These are phyloP conservation scores for Allium fistulosum DNA, from an alignment of 106 monocot genomes.

Conservation along the genomic window DNA sequence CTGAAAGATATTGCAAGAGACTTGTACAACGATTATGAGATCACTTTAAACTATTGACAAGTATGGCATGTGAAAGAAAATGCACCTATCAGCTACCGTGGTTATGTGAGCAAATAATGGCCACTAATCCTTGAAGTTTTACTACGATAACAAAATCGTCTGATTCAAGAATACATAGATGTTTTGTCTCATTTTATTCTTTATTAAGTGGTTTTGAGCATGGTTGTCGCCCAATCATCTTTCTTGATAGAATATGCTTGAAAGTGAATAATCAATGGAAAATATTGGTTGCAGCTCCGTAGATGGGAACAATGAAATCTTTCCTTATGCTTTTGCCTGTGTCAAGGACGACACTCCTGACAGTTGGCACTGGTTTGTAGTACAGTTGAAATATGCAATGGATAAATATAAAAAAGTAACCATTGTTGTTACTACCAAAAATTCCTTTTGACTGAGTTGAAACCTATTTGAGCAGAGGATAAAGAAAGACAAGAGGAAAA, in stretches of 20 bases:
- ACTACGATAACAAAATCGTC: constrained; percentile 40
- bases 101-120: constrained; percentile 63
- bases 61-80: constrained; percentile 77
- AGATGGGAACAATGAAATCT: constrained; percentile 62
- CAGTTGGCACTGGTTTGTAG: constrained; percentile 84
- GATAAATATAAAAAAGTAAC: constrained; percentile 33
- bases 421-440: no score
- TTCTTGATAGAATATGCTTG: constrained; percentile 49
- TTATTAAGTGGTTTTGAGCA: constrained; percentile 71
- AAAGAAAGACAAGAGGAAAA: constrained; percentile 45
- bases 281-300: constrained; percentile 48
- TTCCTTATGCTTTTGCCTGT: constrained; percentile 55
- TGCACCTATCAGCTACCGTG: constrained; percentile 72
- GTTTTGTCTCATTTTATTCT: constrained; percentile 59
- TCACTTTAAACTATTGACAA: constrained; percentile 71
- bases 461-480: no score
- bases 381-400: constrained; percentile 54
- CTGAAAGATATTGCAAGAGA: constrained; percentile 78
- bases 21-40: constrained; percentile 70
- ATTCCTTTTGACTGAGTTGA: no score
- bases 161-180: constrained; percentile 52
- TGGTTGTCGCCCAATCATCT: constrained; percentile 64
- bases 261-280: constrained; percentile 57
- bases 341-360: constrained; percentile 46
- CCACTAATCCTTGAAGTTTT: constrained; percentile 76